Evolutionary conservation across 2,329 filamentous ascomycete genomes (phyloP).

Genomic region (Pyricularia pennisetigena): DNA sequence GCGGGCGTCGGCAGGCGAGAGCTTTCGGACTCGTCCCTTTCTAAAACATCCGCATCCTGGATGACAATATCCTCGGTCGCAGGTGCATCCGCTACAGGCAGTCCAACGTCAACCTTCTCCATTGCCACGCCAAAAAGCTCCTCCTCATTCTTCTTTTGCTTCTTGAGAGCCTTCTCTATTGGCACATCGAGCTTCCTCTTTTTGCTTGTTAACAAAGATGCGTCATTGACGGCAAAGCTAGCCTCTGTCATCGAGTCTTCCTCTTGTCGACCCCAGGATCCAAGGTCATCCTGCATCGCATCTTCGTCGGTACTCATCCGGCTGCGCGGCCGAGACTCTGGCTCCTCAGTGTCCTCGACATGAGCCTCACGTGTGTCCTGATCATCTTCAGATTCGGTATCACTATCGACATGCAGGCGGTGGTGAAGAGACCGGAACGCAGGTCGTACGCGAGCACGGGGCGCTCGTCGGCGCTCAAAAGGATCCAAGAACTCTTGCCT

Average conservation of each 20-base stretch:
- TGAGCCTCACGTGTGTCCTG: neutral
- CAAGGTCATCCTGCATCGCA: conserved; percentile 36
- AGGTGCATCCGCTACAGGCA: conserved; percentile 30
- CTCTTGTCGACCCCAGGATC: conserved; percentile 37
- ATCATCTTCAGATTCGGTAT: conserved; percentile 78
- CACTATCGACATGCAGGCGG: conserved; percentile 62
- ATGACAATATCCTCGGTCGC: conserved; percentile 40
- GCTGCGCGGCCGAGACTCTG: conserved; percentile 72
- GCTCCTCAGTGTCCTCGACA: conserved; percentile 67
- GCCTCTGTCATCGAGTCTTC: conserved; percentile 64
- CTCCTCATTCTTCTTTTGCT: conserved; percentile 70
- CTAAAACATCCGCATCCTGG: conserved; percentile 34
- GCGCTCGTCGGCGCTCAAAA: conserved; percentile 49
- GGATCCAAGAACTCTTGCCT: conserved; percentile 58
- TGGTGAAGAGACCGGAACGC: conserved; percentile 76
- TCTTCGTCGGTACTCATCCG: conserved; percentile 58
- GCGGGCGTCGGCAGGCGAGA: conserved; percentile 37
- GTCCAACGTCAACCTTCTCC: conserved; percentile 39
- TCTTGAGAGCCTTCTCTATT: conserved; percentile 62
- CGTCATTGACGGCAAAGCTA: conserved; percentile 56
- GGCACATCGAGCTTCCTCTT: conserved; percentile 70
- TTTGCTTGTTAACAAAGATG: conserved; percentile 32
- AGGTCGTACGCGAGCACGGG: conserved; percentile 42
- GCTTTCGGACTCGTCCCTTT: conserved; percentile 33
- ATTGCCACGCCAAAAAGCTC: conserved; percentile 62